Percentiles rank a stretch among this genome's conserved stretches.
Conservation (phyloP, 2,329 filamentous ascomycete genomes). For the Aspergillus sp. region DNA sequence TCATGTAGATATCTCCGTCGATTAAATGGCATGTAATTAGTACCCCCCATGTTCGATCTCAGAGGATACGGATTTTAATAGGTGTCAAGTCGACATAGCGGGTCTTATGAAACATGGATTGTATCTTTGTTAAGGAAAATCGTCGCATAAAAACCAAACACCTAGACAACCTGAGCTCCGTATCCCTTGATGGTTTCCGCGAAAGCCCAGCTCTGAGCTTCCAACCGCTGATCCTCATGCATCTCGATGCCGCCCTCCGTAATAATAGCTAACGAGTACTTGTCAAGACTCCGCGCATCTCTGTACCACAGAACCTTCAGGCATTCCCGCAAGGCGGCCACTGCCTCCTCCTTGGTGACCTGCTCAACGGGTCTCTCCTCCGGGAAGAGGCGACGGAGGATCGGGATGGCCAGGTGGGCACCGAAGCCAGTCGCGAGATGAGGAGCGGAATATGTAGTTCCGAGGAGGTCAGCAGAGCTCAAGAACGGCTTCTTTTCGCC, state of each 20-base stretch:
- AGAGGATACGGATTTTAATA: neutral
- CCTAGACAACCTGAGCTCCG: slow-evolving; percentile 70
- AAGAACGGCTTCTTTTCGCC: slow-evolving; percentile 80
- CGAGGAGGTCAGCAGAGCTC: slow-evolving; percentile 84
- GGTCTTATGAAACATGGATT: neutral
- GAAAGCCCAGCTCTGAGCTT: slow-evolving; percentile 97
- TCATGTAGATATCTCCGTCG: neutral
- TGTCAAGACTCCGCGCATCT: slow-evolving; percentile 87
- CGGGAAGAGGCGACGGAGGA: slow-evolving; percentile 78
- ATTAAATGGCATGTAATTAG: neutral
- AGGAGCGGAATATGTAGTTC: slow-evolving; percentile 84
- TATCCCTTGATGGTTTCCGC: slow-evolving; percentile 93
- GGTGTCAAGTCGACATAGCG: neutral
- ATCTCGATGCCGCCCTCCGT: slow-evolving; percentile 86
- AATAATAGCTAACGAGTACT: slow-evolving; percentile 86
- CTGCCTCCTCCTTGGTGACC: slow-evolving; percentile 73
- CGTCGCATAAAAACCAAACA: slow-evolving; percentile 27
- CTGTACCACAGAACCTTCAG: slow-evolving; percentile 99
- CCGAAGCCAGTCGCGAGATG: slow-evolving; percentile 92
- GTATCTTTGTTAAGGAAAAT: slow-evolving; percentile 12
- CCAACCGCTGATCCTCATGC: slow-evolving; percentile 79
- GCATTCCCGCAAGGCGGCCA: slow-evolving; percentile 81
- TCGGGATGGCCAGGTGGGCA: slow-evolving; percentile 85
- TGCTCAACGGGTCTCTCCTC: slow-evolving; percentile 75
- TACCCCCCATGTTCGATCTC: neutral